Percentiles rank a stretch among this genome's conserved stretches.
Evolutionary conservation across 2,329 filamentous ascomycete genomes (phyloP).

Genomic region (Plenodomus biglobosus): DNA sequence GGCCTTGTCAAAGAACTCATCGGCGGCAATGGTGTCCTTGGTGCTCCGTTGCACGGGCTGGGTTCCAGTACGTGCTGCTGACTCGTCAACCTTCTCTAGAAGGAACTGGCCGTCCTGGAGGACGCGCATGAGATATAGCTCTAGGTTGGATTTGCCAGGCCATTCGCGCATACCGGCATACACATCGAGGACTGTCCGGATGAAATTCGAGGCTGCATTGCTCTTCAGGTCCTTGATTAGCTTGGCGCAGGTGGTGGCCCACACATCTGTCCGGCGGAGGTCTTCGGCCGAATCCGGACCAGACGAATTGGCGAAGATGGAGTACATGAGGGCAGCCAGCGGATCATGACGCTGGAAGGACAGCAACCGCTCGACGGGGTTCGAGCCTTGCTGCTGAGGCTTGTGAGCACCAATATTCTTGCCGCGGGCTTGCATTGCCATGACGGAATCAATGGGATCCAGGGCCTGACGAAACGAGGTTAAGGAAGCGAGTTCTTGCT

Average conservation of each 20-base stretch:
- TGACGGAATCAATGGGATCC: conserved; percentile 80
- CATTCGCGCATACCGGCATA: conserved; percentile 87
- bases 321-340: conserved; percentile 80
- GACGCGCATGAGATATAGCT: conserved; percentile 93
- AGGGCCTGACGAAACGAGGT: conserved; percentile 76
- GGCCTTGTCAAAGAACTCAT: conserved; percentile 85
- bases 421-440: conserved; percentile 64
- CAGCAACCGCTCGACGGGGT: conserved; percentile 77
- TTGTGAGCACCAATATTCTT: conserved; percentile 53
- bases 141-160: conserved; percentile 85
- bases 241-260: conserved; percentile 84
- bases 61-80: conserved; percentile 65
- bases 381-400: conserved; percentile 56
- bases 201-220: conserved; percentile 65
- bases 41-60: conserved; percentile 72
- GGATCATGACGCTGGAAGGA: conserved; percentile 89
- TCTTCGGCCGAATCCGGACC: conserved; percentile 82
- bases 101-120: conserved; percentile 91
- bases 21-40: conserved; percentile 78
- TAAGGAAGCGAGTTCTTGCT: conserved; percentile 74
- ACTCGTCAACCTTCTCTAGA: conserved; percentile 80
- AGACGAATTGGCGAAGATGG: conserved; percentile 83
- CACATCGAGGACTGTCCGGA: conserved; percentile 81
- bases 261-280: conserved; percentile 75
- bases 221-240: conserved; percentile 76